Percentiles rank a stretch among this genome's conserved stretches.
These are phyloP conservation scores for Stipa capillata DNA, from an alignment of 176 grass and related monocot genomes.

Conservation along the genomic window DNA sequence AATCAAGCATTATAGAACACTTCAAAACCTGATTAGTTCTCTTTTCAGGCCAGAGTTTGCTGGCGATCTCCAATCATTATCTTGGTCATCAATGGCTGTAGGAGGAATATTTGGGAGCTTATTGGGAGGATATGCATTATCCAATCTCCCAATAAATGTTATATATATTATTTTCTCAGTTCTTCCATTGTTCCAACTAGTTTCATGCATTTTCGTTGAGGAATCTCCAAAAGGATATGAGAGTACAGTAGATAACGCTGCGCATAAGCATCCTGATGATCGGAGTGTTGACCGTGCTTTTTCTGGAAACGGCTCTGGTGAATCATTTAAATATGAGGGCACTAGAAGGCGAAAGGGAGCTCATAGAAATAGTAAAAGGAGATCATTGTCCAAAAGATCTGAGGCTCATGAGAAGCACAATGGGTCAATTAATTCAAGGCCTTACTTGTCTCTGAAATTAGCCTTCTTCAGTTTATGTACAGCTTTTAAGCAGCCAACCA, in stretches of 20 bases:
- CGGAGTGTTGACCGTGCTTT: constrained; percentile 8
- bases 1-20: not conserved
- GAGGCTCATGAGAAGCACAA: constrained; percentile 24
- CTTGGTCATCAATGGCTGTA: constrained; percentile 71
- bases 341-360: constrained; percentile 33
- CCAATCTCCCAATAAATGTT: constrained; percentile 53
- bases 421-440: constrained; percentile 1
- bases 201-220: constrained; percentile 59
- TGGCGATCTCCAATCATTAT: constrained; percentile 78
- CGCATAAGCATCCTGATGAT: constrained; percentile 11
- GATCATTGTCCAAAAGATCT: not conserved
- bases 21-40: not conserved
- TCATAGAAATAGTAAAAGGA: constrained; percentile 42
- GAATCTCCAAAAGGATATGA: constrained; percentile 35
- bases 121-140: constrained; percentile 68
- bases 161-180: constrained; percentile 61
- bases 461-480: constrained; percentile 38
- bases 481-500: constrained; percentile 56
- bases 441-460: constrained; percentile 45
- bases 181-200: constrained; percentile 54
- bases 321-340: constrained; percentile 18
- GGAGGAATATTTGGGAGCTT: constrained; percentile 72
- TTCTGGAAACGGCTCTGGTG: constrained; percentile 7
- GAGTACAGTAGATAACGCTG: not conserved
- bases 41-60: constrained; percentile 59